A percentile compares a stretch with the other conserved stretches of the same genome.
These are phyloP conservation scores for Ceratobasidium papillatum DNA, from an alignment of 1,284 basidiomycete species.

Conservation along the genomic window DNA sequence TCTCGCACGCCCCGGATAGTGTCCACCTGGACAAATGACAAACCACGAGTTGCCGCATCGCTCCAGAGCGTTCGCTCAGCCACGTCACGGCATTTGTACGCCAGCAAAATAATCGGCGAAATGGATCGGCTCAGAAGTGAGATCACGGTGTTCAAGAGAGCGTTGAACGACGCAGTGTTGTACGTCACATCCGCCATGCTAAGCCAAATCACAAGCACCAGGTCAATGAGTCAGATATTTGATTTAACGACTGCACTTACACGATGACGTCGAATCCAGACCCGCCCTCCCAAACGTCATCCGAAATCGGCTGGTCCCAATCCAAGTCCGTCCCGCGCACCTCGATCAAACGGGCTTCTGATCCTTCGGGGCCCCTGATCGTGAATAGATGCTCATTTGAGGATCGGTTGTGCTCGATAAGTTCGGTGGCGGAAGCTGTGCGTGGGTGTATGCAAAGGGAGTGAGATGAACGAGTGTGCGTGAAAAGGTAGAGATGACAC, in stretches of 20 bases:
- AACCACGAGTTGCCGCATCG: constrained; percentile 59
- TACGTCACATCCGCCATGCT: constrained; percentile 93
- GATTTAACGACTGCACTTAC: constrained; percentile 21
- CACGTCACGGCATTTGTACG: constrained; percentile 83
- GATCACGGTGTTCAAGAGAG: constrained; percentile 66
- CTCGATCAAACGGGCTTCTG: constrained; percentile 23
- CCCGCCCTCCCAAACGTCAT: constrained; percentile 9
- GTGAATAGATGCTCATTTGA: constrained; percentile 55
- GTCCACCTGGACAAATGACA: constrained; percentile 66
- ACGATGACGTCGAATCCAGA: constrained; percentile 42
- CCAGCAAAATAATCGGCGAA: constrained; percentile 64
- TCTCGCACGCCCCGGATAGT: constrained; percentile 64
- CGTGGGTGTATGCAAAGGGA: constrained; percentile 19
- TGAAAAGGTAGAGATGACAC: neutral
- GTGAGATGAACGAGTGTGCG: neutral
- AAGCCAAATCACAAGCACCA: neutral
- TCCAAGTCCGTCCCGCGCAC: constrained; percentile 67
- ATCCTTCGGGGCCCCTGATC: neutral
- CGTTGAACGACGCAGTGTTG: constrained; percentile 83
- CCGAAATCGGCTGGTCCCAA: constrained; percentile 65
- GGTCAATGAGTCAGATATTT: neutral
- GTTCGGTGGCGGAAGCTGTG: constrained; percentile 78
- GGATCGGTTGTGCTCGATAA: constrained; percentile 75
- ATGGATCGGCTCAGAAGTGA: constrained; percentile 54
- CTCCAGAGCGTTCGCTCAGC: constrained; percentile 78